Evolutionary conservation across 2,329 filamentous ascomycete genomes (phyloP).

Genomic region (Colletotrichum sojae): DNA sequence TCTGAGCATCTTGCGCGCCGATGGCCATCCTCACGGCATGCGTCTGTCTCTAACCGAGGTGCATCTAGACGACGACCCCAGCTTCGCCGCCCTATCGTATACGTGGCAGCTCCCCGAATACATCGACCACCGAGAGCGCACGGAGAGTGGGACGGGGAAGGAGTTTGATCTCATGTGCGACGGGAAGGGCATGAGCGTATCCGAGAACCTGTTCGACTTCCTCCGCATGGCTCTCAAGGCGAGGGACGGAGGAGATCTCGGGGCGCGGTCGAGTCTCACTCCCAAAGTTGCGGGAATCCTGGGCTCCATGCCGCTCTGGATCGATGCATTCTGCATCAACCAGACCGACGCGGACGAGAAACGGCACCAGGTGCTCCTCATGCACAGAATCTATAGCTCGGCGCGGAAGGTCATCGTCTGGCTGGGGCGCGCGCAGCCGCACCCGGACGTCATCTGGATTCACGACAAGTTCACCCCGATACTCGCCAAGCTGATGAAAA

Average conservation of each 20-base stretch:
- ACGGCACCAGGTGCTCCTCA: slow-evolving; percentile 39
- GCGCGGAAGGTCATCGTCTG: slow-evolving; percentile 38
- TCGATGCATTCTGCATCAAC: slow-evolving; percentile 43
- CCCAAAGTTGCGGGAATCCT: neutral
- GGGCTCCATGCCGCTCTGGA: slow-evolving; percentile 19
- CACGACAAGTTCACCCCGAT: slow-evolving; percentile 23
- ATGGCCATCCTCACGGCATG: neutral
- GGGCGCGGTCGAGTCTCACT: neutral
- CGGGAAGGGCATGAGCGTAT: neutral
- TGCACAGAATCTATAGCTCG: slow-evolving; percentile 39
- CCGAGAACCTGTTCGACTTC: slow-evolving; percentile 5
- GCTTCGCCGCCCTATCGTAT: slow-evolving; percentile 5
- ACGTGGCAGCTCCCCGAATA: slow-evolving; percentile 14
- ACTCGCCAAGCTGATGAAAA: neutral
- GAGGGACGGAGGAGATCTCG: neutral
- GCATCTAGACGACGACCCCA: neutral
- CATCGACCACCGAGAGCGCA: accelerated
- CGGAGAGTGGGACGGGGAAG: neutral
- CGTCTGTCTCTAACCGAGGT: neutral
- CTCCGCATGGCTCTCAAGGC: neutral
- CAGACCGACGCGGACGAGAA: slow-evolving; percentile 38
- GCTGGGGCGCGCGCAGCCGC: slow-evolving; percentile 9
- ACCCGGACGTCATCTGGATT: neutral
- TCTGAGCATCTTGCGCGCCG: neutral
- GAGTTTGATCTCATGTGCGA: neutral